Base-by-base conservation (phyloP, 2,329 filamentous ascomycete species). In the Fusarium torulosum region DNA sequence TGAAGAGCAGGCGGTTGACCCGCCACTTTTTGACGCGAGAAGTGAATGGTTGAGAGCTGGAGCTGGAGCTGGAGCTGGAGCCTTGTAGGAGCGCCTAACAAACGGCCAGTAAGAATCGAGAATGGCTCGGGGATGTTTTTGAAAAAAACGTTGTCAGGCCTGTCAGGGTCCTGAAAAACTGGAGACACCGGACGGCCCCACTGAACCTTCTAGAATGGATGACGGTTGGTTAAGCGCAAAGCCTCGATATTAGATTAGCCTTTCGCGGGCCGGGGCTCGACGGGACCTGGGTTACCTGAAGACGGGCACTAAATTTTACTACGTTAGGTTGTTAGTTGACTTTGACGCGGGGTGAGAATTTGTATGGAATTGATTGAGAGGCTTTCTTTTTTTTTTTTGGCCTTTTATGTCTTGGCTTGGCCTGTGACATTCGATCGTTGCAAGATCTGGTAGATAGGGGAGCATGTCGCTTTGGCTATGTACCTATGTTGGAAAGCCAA, bases 181-280 rank as follows among this genome's bases (percentile, higher is more conserved):
- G 35, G 35, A 37, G 35, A n/a, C 35, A 37, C 8, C 35, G 35
- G 35, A 17, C 45, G 40, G 74, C 72, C 77, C 79, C 80, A 81
- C 79, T 78, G 80, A 82, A 82, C 71, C 78, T 82, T 82, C 80
- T 80, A 80, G 80, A 82, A 81, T 27, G 38, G 42, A 63, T 72
- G 72, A 56, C 69, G 53, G 71, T 55, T 59, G 69, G 56, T 62
- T 80, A 79, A 64, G 47, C 76, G 76, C 78, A 81, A 74, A 51
- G 49, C 75, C 76, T 69, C 79, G 76, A 63, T 78, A 77, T 54
- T 55, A 41, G 66, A 49, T 50, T 66, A 43, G 63, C 42, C 49
- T 58, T 44, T 37, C 41, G 51, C 47, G 58, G 59, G 59, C 61
- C 55, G 64, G 45, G 46, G 52, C 54, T 40, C 49, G 38, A 33